phyloP scores from a whole-genome alignment of 345 rosid genomes.

The Eucalyptus albens region DNA sequence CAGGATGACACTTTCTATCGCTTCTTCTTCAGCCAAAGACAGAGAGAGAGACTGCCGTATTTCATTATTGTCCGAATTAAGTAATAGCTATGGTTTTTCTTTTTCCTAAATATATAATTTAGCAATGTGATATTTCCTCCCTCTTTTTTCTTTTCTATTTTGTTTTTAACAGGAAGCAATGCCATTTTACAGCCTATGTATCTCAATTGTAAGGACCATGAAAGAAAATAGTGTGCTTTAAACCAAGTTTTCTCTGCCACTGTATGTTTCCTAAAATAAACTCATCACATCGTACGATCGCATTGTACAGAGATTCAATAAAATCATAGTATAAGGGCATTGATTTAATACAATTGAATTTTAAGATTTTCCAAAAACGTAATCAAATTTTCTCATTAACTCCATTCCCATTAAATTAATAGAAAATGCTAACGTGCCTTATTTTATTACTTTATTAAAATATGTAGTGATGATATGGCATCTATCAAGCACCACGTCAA shows the following conservation, averaged over 20 bases:
- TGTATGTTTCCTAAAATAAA: not conserved
- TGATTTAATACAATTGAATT: not conserved
- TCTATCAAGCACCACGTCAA: not conserved
- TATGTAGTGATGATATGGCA: not conserved
- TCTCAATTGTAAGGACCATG: not conserved
- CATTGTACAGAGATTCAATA: not conserved
- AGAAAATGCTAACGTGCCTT: fast-evolving
- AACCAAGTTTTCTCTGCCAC: not conserved
- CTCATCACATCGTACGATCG: not conserved
- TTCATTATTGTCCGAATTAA: not conserved
- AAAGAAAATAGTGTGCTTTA: not conserved
- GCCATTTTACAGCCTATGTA: not conserved
- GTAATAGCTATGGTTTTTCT: not conserved
- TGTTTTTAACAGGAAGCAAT: not conserved
- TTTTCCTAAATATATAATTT: not conserved
- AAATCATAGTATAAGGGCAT: not conserved
- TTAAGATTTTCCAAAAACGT: not conserved
- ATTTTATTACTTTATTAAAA: not conserved
- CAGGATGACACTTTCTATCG: not conserved
- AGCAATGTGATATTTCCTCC: not conserved
- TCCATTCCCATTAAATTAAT: fast-evolving
- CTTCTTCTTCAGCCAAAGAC: not conserved
- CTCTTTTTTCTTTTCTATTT: not conserved
- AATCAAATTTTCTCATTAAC: not conserved
- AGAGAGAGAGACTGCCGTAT: not conserved